Percentiles rank a stretch among this genome's conserved stretches.
Conservation (phyloP, 2,329 filamentous ascomycete genomes). For the Ramularia endophylla region DNA sequence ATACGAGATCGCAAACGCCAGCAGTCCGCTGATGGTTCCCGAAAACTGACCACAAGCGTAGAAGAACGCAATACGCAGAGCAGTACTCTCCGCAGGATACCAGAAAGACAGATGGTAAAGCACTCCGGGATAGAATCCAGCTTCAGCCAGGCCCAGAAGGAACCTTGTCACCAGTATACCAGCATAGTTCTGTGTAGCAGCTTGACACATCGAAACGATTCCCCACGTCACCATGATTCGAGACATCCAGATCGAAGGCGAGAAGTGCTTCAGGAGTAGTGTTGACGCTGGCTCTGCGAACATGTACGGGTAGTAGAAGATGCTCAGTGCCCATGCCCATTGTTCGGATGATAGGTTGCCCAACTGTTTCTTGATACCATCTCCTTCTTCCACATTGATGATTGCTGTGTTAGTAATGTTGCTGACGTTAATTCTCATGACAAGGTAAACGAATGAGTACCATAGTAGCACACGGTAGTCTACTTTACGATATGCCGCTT, state of each 20-base stretch:
- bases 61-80: conserved; percentile 32
- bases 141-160: conserved; percentile 24
- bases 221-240: conserved; percentile 25
- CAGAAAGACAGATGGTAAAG: conserved; percentile 26
- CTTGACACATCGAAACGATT: conserved; percentile 24
- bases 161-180: conserved; percentile 20
- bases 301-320: conserved; percentile 34
- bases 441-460: conserved; percentile 30
- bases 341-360: conserved; percentile 27
- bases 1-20: conserved; percentile 36
- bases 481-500: conserved; percentile 26
- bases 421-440: conserved; percentile 29
- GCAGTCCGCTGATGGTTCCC: conserved; percentile 37
- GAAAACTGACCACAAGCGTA: conserved; percentile 32
- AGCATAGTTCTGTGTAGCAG: conserved; percentile 19
- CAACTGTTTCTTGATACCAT: conserved; percentile 30
- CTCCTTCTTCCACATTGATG: conserved; percentile 31
- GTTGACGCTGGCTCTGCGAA: conserved; percentile 29
- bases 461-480: conserved; percentile 28
- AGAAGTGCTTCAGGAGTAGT: conserved; percentile 23
- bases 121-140: conserved; percentile 24
- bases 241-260: conserved; percentile 26
- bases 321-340: conserved; percentile 31
- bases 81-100: conserved; percentile 30
- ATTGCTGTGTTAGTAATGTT: conserved; percentile 33